Percentiles rank a stretch among this genome's conserved stretches.
Conservation (phyloP, 768 basidiomycete species). For the Porphyrellus cyaneotinctus region DNA sequence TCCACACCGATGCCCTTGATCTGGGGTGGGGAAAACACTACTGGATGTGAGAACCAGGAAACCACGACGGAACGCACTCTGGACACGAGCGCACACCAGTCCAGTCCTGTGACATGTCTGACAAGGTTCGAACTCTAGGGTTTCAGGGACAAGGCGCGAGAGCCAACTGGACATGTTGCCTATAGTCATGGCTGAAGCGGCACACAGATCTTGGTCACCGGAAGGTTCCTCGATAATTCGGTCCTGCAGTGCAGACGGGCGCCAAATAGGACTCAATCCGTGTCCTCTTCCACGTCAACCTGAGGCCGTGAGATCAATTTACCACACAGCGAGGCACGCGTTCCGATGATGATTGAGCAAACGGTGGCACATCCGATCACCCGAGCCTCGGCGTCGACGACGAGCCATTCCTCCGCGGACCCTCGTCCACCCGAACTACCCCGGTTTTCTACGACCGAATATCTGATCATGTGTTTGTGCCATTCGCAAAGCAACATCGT, state of each 20-base stretch:
- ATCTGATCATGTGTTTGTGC: no score
- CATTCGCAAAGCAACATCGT: no score
- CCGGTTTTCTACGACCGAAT: no score
- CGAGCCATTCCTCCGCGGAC: neutral
- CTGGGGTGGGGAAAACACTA: slow-evolving; percentile 5
- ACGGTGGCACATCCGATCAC: no score
- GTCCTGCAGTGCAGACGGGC: neutral
- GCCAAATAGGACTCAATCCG: neutral
- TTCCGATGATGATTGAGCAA: no score
- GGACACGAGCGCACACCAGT: neutral
- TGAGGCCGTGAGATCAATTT: slow-evolving; percentile 2
- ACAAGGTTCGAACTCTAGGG: neutral
- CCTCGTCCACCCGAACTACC: no score
- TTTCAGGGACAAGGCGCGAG: neutral
- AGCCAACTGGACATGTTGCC: neutral
- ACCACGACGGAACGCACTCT: neutral
- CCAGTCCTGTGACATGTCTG: slow-evolving; percentile 1
- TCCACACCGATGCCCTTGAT: slow-evolving; percentile 22
- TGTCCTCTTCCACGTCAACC: neutral
- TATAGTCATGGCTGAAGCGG: neutral
- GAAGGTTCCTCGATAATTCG: neutral
- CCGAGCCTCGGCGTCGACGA: no score
- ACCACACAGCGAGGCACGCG: neutral
- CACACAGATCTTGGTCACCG: neutral
- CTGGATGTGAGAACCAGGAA: neutral